Percentiles rank a stretch among this genome's conserved stretches.
These are phyloP conservation scores for Wickerhamomyces sp. DNA, from an alignment of 1,139 yeast species.

Conservation along the genomic window DNA sequence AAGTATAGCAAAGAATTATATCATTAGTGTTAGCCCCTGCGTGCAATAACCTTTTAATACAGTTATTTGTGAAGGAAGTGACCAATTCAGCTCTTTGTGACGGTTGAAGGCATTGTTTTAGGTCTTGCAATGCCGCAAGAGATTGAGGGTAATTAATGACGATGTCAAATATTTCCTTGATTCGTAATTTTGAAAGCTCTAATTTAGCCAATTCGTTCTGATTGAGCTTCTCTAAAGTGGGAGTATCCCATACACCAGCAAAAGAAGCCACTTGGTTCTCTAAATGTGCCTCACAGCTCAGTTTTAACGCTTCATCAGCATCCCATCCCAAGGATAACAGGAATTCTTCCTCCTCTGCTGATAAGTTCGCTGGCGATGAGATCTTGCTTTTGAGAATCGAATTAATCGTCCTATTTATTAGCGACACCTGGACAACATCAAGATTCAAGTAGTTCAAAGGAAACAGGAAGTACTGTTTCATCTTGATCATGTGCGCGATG, in stretches of 20 bases:
- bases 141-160: conserved; percentile 58
- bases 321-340: conserved; percentile 16
- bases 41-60: conserved; percentile 55
- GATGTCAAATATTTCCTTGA: conserved; percentile 61
- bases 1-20: conserved; percentile 64
- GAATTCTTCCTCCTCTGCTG: conserved; percentile 11
- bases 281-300: conserved; percentile 10
- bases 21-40: conserved; percentile 82
- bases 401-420: conserved; percentile 17
- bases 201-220: conserved; percentile 31
- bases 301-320: conserved; percentile 8
- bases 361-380: neutral
- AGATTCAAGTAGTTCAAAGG: conserved; percentile 16
- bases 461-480: conserved; percentile 18
- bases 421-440: conserved; percentile 8
- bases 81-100: conserved; percentile 24
- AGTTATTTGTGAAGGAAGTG: conserved; percentile 48
- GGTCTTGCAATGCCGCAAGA: conserved; percentile 55
- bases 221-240: conserved; percentile 16
- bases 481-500: conserved; percentile 7
- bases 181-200: conserved; percentile 49
- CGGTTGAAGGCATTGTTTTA: conserved; percentile 43
- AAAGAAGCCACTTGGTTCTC: conserved; percentile 4
- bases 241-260: conserved; percentile 17
- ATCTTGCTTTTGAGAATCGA: conserved; percentile 15